phyloP scores from a whole-genome alignment of 495 filamentous ascomycete species.

The Schizothecium vesticola region DNA sequence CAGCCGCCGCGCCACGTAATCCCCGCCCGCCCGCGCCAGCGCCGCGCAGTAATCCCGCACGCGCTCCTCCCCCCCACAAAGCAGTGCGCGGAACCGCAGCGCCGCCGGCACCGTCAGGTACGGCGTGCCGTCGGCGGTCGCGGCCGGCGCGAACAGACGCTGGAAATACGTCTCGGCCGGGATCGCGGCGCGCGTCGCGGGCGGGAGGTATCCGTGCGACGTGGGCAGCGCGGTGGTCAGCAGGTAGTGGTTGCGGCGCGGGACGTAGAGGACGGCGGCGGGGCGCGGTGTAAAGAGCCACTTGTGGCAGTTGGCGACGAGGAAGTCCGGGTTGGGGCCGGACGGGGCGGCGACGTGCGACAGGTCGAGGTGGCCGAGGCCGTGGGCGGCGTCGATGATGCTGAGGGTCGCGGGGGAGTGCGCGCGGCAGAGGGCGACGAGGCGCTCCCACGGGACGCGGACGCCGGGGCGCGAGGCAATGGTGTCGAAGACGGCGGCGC shows the following conservation, averaged over 20 bases:
- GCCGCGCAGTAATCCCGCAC: conserved; percentile 54
- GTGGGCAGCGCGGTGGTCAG: conserved; percentile 68
- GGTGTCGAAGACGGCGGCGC: conserved; percentile 67
- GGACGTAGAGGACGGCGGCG: conserved; percentile 70
- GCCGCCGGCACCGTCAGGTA: conserved; percentile 63
- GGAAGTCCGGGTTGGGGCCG: conserved; percentile 60
- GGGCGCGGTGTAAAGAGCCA: conserved; percentile 73
- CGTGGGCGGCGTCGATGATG: conserved; percentile 68
- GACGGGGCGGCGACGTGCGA: conserved; percentile 47
- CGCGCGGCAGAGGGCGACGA: conserved; percentile 57
- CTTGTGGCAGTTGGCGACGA: conserved; percentile 76
- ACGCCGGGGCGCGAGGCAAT: conserved; percentile 66
- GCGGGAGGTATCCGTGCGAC: conserved; percentile 46
- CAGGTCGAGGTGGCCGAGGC: conserved; percentile 64
- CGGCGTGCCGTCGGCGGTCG: conserved; percentile 62
- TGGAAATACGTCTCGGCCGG: conserved; percentile 44
- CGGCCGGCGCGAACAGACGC: conserved; percentile 62
- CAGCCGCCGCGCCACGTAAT: conserved; percentile 50
- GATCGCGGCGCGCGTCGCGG: conserved; percentile 10
- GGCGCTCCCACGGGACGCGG: conserved; percentile 64
- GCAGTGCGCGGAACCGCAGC: conserved; percentile 53
- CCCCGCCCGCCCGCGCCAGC: conserved; percentile 54
- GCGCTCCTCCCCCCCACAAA: conserved; percentile 68
- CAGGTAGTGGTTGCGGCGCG: conserved; percentile 60
- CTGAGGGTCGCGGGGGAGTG: conserved; percentile 43